Base-by-base conservation (phyloP, 1,139 yeast species). In the Yamadazyma friedrichii region DNA sequence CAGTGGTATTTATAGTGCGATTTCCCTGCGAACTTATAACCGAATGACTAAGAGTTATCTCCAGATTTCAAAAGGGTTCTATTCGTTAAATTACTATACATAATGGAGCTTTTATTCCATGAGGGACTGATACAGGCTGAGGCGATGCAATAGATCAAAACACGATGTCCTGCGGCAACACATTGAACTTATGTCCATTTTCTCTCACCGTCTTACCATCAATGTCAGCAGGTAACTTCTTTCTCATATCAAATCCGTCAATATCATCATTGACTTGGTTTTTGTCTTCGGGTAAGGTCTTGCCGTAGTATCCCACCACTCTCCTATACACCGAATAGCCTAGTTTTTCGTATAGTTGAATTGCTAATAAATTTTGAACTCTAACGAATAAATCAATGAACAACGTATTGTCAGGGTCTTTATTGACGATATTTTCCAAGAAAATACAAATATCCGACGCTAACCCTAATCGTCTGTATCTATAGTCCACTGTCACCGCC, bases 331-430 rank as follows among this genome's bases (percentile, higher is more conserved):
- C 88, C 24, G 82, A 74, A 56, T 91, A 94, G 0, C 97, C 98
- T 44, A 93, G 63, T 51, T 85, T 84, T 54, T 86, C 91, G 59
- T 93, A 93, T 57, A 93, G 66, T 42, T 79, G 84, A 5, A 88
- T 78, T 0, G 97, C 98, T 42, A 89, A 67, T 10, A 64, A 61
- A 58, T 93, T 93, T 29, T 93, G 84, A 26, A 93, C 88, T 54
- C 89, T 84, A 29, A 93, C 98, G 61, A 88, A 93, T 41, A 93
- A 73, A 58, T 93, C 99, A 52, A 91, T 80, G 58, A 93, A 93
- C 54, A 85, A 80, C 4, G 94, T 85, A 47, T 82, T 72, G 52
- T 83, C 82, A 0, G 89, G 89, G 34, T 77, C 71, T 17, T 71
- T 75, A 13, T 78, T 76, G 1, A 95, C 85, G 39, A 84, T 75